Percentiles rank a stretch among this genome's conserved stretches.
Conservation (phyloP, 208 protist species). For the Tetramitus jugosus region DNA sequence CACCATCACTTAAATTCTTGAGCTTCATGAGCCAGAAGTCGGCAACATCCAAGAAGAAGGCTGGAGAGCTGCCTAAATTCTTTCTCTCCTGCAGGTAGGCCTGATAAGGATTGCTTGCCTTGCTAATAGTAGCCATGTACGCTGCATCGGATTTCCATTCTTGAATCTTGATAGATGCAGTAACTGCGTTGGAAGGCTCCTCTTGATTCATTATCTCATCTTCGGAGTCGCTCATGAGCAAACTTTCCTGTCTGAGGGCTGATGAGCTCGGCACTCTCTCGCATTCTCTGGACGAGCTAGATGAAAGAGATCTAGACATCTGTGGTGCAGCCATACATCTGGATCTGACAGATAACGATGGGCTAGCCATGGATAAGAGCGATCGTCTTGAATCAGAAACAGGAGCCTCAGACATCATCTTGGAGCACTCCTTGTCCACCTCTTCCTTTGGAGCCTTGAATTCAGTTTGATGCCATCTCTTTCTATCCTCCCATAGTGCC, state of each 20-base stretch:
- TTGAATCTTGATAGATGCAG: neutral
- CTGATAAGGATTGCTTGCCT: neutral
- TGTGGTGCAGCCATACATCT: no score
- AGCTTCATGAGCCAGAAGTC: neutral
- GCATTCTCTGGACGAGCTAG: no score
- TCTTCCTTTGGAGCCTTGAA: neutral
- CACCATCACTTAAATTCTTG: neutral
- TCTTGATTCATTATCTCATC: slow-evolving; percentile 24
- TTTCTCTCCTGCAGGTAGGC: slow-evolving; percentile 21
- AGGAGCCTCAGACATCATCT: neutral
- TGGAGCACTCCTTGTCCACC: neutral
- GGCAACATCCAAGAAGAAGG: slow-evolving; percentile 2
- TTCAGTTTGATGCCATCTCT: no score
- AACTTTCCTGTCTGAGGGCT: no score
- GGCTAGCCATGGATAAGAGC: neutral
- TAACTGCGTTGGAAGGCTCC: neutral
- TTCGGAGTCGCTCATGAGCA: no score
- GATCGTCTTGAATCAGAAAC: neutral
- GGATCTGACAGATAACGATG: slow-evolving; percentile 18
- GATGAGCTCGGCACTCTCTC: no score
- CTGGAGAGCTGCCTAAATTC: neutral
- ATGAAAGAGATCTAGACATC: no score
- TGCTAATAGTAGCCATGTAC: neutral
- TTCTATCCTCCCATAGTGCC: no score
- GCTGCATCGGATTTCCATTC: neutral